Evolutionary conservation across 176 grass and related monocot species (phyloP).

Genomic region (Cenchrus purpureus): DNA sequence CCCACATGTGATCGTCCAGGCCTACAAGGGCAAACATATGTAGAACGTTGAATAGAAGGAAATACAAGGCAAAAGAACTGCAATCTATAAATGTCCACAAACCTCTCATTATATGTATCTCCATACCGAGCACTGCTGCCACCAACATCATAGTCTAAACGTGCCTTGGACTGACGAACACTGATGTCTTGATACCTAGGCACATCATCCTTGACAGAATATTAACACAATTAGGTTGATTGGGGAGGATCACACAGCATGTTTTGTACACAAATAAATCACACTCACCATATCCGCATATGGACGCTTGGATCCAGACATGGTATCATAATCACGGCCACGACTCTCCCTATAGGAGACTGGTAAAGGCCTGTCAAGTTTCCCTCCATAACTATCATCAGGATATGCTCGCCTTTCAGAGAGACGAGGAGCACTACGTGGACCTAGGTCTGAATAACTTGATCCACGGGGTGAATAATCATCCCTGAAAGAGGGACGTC

Average conservation of each 20-base stretch:
- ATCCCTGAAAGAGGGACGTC: constrained; percentile 65
- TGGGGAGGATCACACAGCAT: not conserved
- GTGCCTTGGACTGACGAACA: constrained; percentile 64
- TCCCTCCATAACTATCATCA: constrained; percentile 77
- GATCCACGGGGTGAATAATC: constrained; percentile 67
- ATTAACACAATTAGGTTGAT: constrained; percentile 33
- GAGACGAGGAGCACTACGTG: constrained; percentile 58
- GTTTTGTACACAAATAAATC: not conserved
- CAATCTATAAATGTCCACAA: constrained; percentile 43
- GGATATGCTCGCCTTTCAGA: constrained; percentile 62
- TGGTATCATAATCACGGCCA: constrained; percentile 67
- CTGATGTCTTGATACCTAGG: constrained; percentile 71
- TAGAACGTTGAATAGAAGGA: constrained; percentile 20
- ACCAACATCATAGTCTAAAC: constrained; percentile 67
- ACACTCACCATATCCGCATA: constrained; percentile 68
- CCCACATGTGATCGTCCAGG: constrained; percentile 65
- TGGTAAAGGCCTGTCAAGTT: constrained; percentile 55
- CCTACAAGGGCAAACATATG: constrained; percentile 47
- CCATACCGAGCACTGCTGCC: constrained; percentile 67
- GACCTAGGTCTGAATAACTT: constrained; percentile 62
- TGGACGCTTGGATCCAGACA: constrained; percentile 79
- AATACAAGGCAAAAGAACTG: constrained; percentile 13
- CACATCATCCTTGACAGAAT: constrained; percentile 64
- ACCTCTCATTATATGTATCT: constrained; percentile 77
- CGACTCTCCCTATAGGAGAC: constrained; percentile 60